Percentiles rank a stretch among this genome's conserved stretches.
These are phyloP conservation scores for Exophiala calicioides DNA, from an alignment of 2,329 filamentous ascomycete genomes.

Conservation along the genomic window DNA sequence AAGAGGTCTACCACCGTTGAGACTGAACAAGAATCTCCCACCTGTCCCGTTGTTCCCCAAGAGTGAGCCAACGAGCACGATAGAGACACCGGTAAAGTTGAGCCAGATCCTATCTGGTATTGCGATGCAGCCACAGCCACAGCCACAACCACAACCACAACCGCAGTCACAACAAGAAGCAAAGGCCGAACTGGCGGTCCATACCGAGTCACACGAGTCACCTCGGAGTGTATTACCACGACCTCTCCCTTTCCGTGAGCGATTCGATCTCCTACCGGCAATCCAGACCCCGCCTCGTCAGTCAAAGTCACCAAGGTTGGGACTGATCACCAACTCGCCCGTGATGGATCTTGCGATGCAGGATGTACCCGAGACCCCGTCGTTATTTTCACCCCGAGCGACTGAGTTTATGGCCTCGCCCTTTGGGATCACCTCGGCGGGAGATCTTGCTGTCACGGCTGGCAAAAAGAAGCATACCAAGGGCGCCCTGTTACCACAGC, in stretches of 20 bases:
- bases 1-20: conserved; percentile 6
- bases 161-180: conserved; percentile 1
- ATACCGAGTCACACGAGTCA: conserved; percentile 3
- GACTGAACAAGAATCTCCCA: conserved; percentile 28
- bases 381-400: conserved; percentile 48
- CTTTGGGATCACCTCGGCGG: conserved; percentile 38
- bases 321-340: conserved; percentile 29
- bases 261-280: conserved; percentile 17
- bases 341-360: conserved; percentile 43
- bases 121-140: conserved; percentile 7
- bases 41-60: conserved; percentile 30
- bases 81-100: conserved; percentile 18
- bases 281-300: conserved; percentile 21
- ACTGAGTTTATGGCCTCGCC: conserved; percentile 45
- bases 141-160: no score
- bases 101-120: conserved; percentile 17
- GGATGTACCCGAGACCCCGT: conserved; percentile 40
- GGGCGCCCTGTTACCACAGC: conserved; percentile 15
- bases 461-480: conserved; percentile 3
- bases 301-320: conserved; percentile 31
- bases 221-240: conserved; percentile 24
- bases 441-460: conserved; percentile 34
- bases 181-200: not conserved
- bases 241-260: conserved; percentile 32
- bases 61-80: conserved; percentile 5